Base-by-base conservation (phyloP, 495 filamentous ascomycete genomes). In the Astrocystis sublimbata region DNA sequence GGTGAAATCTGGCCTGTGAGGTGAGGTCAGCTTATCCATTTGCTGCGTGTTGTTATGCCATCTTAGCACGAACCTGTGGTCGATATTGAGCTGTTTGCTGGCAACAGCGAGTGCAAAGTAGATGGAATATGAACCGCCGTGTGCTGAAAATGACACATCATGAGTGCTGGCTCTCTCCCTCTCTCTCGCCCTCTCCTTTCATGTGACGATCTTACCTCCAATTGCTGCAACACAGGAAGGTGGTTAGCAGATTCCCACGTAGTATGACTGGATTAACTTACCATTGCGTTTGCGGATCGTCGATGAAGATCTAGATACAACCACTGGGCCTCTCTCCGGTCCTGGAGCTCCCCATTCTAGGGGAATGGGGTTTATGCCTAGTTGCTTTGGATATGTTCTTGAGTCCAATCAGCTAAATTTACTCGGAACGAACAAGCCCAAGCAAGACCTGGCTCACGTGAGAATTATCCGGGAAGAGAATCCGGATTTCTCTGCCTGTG, bases 61-160 rank as follows among this genome's bases (percentile, higher is more conserved):
- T 46, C n/a, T 40, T 36, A 35, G 43, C 30, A 52, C 72, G 13
- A 65, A 78, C 76, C 85, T 89, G 77, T 97, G 93, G 65, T 97
- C 85, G 19, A 84, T 78, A 53, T 89, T 85, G 52, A 98, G 85
- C 67, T 97, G 88, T 64, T 93, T 93, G 66, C 90, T 92, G 23
- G 94, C 94, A 63, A 98, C 84, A 40, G 94, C 94, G 46, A 98
- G 81, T 24, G 94, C 94, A 72, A 96, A 92, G 76, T 98, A 98
- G 68, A 97, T 92, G 66, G 90, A 91, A 68, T 98, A 98, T n/a
- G 92, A 97, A 42, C 94, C 94, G 43, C 94, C 93, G 70, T 98
- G 94, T 57, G 94, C 94, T 80, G 52, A 45, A 19, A 35, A 26
- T 31, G 13, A 13, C 21, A 41, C 12, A 28, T 23, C 24, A 40